Base-by-base conservation (phyloP, 2,329 filamentous ascomycete species). In the Elsinoe necatrix region DNA sequence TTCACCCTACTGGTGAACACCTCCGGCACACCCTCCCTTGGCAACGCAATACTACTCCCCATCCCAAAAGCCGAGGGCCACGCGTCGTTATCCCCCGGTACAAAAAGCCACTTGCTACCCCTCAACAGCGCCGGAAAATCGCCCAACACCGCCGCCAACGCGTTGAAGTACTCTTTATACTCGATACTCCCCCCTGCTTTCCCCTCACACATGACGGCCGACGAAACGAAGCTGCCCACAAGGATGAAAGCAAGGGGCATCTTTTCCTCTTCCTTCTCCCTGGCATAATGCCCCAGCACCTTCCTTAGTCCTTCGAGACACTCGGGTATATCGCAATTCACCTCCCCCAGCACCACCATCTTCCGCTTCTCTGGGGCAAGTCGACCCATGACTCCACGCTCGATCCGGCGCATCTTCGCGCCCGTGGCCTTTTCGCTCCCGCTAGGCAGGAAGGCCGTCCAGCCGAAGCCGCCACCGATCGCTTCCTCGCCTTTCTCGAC, bases 11-110 rank as follows among this genome's bases (percentile, higher is more conserved):
- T 92, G 0, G 92, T 97, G 72, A 98, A 98, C 63, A 96, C 75
- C 5, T 92, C 87, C 0, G 93, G 93, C 1, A 98, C 80, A 0
- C 80, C 73, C 61, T 85, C 84, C 8, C 85, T 74, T 0, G 89
- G 89, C 9, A 92, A 67, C 0, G 85, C 81, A 0, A 81, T 80
- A 0, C 86, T 82, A 1, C 87, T 85, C 3, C 89, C 89, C 1
- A 84, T 85, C 0, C 82, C 83, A 68, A 95, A 95, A 1, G 90
- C 81, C 0, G 89, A 95, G 4, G 86, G 82, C 93, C 93, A 98
- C n/a, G 89, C 91, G 69, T 98, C 93, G 68, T 96, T 95, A 72
- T 97, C 92, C 27, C 93, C 93, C 0, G 93, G 93, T 0, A 97
- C 87, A 67, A 98, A 95, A 29, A 95, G 77, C 68, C 97, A 95